Percentiles rank a stretch among this genome's conserved stretches.
Evolutionary conservation across 768 basidiomycete genomes (phyloP).

Genomic region (Tylopilus rubrobrunneus): DNA sequence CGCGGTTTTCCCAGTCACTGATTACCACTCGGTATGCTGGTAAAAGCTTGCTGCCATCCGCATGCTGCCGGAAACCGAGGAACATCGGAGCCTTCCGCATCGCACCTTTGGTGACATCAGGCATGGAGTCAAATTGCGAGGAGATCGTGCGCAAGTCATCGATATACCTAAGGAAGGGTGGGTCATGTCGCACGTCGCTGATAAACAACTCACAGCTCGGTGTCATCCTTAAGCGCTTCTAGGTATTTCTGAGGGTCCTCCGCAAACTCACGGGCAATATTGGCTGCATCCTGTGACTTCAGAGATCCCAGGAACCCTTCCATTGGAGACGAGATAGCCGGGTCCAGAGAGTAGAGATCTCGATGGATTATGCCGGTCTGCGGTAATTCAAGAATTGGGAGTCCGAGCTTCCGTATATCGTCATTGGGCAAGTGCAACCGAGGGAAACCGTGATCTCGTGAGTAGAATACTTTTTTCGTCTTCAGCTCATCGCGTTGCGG

Average conservation of each 20-base stretch:
- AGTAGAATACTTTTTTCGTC: slow-evolving; percentile 7
- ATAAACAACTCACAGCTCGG: slow-evolving; percentile 1
- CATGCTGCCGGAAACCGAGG: background rate
- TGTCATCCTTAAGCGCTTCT: background rate
- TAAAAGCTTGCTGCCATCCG: background rate
- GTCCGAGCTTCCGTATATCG: slow-evolving; percentile 56
- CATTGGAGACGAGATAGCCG: background rate
- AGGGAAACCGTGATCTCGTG: background rate
- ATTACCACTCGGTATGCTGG: slow-evolving; percentile 10
- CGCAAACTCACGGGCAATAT: slow-evolving; percentile 8
- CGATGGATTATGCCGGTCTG: background rate
- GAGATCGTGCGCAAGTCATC: slow-evolving; percentile 14
- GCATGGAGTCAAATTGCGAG: slow-evolving; percentile 8
- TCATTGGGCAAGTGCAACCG: slow-evolving; percentile 81
- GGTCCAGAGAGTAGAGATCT: background rate
- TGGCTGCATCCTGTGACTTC: slow-evolving; percentile 11
- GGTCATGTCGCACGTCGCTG: background rate
- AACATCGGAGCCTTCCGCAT: slow-evolving; percentile 13
- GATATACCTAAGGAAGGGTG: slow-evolving; percentile 4
- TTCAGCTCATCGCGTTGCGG: background rate
- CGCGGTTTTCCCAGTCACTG: slow-evolving; percentile 9
- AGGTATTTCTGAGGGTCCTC: slow-evolving; percentile 7
- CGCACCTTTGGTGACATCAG: slow-evolving; percentile 3
- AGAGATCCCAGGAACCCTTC: slow-evolving; percentile 1
- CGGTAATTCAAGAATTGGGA: slow-evolving; percentile 63